Evolutionary conservation across 2,329 filamentous ascomycete genomes (phyloP).

Genomic region (Diaporthe batatas): DNA sequence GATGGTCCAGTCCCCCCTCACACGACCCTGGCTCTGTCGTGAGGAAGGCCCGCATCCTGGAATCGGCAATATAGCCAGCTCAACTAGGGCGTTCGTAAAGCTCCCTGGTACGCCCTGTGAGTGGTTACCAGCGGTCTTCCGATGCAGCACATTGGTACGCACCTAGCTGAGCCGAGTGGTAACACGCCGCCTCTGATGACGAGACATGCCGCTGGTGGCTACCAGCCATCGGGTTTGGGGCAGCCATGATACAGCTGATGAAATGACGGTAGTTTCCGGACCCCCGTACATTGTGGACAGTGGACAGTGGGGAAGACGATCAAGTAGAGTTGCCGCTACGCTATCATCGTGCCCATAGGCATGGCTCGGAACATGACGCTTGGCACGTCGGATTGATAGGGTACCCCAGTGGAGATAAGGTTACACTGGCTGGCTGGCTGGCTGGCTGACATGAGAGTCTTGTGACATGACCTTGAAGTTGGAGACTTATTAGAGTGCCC

Average conservation of each 20-base stretch:
- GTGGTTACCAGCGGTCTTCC: background rate
- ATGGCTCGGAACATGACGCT: background rate
- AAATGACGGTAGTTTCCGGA: background rate
- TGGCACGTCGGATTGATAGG: conserved; percentile 14
- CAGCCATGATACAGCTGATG: background rate
- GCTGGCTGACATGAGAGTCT: background rate
- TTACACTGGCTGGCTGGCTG: background rate
- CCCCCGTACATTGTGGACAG: too few relatives aligned
- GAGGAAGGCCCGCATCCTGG: background rate
- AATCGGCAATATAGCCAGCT: background rate
- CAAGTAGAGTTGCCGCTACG: background rate
- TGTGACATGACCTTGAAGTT: background rate
- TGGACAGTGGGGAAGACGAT: background rate
- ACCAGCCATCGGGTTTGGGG: background rate
- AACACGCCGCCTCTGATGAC: background rate
- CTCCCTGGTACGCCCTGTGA: background rate
- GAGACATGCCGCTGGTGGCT: background rate
- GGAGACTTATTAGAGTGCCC: background rate
- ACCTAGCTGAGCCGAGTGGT: conserved; percentile 2
- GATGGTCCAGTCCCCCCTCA: conserved; percentile 16
- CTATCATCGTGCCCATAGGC: conserved; percentile 9
- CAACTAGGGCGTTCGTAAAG: background rate
- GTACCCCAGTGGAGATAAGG: conserved; percentile 1
- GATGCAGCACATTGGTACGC: background rate
- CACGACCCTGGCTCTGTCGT: background rate